These are phyloP conservation scores for Marvania coccoides DNA, from an alignment of 139 green algal species.

Conservation along the genomic window DNA sequence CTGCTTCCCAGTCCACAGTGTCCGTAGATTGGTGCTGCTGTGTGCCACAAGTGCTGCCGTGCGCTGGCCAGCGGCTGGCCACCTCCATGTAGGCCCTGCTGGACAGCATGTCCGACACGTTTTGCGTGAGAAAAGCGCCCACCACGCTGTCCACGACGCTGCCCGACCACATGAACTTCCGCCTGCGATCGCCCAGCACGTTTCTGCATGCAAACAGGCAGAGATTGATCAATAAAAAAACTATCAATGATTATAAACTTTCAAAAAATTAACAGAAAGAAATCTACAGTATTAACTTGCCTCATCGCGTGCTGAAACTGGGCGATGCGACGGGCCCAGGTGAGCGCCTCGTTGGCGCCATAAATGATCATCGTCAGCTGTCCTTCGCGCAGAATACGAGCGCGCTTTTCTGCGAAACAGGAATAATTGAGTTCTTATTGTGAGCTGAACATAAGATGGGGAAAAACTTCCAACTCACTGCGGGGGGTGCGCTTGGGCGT, in stretches of 20 bases:
- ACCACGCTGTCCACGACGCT: constrained; percentile 74
- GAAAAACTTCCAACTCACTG: too few relatives aligned
- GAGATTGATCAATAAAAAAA: neutral
- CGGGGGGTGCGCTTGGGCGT: too few relatives aligned
- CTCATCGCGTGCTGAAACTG: constrained; percentile 37
- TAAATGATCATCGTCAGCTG: constrained; percentile 66
- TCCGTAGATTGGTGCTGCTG: too few relatives aligned
- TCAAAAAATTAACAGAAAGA: too few relatives aligned
- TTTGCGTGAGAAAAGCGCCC: constrained; percentile 75
- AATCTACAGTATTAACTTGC: too few relatives aligned
- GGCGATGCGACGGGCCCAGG: constrained; percentile 42
- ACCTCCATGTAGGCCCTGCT: constrained; percentile 72
- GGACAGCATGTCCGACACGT: constrained; percentile 71
- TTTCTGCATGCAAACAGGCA: constrained; percentile 14
- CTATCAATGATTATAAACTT: too few relatives aligned
- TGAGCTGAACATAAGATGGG: too few relatives aligned
- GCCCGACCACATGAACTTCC: constrained; percentile 49
- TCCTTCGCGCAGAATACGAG: constrained; percentile 60
- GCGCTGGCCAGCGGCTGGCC: constrained; percentile 43
- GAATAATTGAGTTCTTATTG: too few relatives aligned
- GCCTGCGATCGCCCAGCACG: constrained; percentile 32
- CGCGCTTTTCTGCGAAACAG: too few relatives aligned
- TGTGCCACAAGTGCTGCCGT: too few relatives aligned
- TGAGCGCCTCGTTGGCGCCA: constrained; percentile 56
- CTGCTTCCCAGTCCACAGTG: constrained; percentile 52